These are phyloP conservation scores for Geotrichum fermentans DNA, from an alignment of 1,139 yeast species.

Conservation along the genomic window DNA sequence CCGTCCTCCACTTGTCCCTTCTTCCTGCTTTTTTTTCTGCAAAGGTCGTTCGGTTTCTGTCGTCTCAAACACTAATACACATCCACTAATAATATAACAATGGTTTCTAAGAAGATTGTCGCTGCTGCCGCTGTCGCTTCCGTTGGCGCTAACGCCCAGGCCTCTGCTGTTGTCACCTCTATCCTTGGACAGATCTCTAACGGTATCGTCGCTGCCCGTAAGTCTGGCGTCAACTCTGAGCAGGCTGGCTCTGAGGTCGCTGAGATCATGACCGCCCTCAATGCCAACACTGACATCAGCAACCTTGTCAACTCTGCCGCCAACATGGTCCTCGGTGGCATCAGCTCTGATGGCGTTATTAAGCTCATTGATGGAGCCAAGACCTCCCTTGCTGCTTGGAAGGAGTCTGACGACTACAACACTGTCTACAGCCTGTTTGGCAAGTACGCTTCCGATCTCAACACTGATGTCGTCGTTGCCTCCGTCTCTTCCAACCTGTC, in stretches of 20 bases:
- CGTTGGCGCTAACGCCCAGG: conserved; percentile 22
- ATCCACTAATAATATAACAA: no score
- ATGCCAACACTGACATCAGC: conserved; percentile 19
- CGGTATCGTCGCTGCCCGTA: conserved; percentile 22
- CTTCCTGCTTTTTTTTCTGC: no score
- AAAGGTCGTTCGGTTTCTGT: no score
- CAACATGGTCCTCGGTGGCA: conserved; percentile 20
- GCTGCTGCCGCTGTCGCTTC: conserved; percentile 20
- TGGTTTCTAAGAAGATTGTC: conserved; percentile 22
- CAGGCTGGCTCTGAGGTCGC: conserved; percentile 23
- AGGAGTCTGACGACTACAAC: conserved; percentile 20
- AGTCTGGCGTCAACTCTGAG: conserved; percentile 17
- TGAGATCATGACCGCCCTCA: conserved; percentile 21
- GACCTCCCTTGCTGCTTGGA: conserved; percentile 21
- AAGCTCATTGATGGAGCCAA: conserved; percentile 19
- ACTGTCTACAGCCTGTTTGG: conserved; percentile 17
- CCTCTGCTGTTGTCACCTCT: conserved; percentile 19
- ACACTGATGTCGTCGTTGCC: conserved; percentile 20
- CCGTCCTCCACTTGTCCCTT: no score
- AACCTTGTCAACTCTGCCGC: conserved; percentile 20
- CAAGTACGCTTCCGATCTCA: conserved; percentile 18
- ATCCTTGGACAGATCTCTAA: conserved; percentile 20
- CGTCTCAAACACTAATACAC: no score
- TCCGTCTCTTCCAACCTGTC: conserved; percentile 20
- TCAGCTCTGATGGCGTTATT: conserved; percentile 22